Evolutionary conservation across 78 protist genomes (phyloP), one percentile per base, ranked within the genome.

Genomic region (Guillardia theta): DNA sequence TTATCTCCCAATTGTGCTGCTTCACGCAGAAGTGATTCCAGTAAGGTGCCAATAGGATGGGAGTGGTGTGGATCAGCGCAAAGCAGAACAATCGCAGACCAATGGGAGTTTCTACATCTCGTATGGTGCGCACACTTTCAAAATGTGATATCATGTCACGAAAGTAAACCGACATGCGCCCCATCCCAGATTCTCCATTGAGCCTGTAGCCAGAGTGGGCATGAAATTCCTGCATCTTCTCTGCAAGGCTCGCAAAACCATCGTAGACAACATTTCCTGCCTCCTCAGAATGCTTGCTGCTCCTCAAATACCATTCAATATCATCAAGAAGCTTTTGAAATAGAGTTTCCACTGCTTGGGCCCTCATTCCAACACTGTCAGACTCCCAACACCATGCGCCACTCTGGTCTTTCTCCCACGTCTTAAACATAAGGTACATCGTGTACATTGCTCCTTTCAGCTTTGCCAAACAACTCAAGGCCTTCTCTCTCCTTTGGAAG

Each of bases 71-170:
- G 48, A 78, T 78, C 43, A 78, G 90, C 3, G 90, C 90, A 19
- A 78, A 78, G 90, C 90, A 78, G 90, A 78, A 78, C 43, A 78
- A 48, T 27, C 90, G 90, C 53, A 78, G 90, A 1, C 90, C 90
- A 24, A n/a, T 70, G 41, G 90, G 90, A 45, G 48, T 78, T 30
- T 78, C 50, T 4, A 22, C 44, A 19, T 78, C 90, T 5, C 45
- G 90, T 22, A 78, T 43, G 24, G 90, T 50, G 24, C 90, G 90
- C 45, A 78, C 90, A 21, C 33, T 50, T n/a, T 78, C 90, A 19
- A 78, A 78, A 30, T 43, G 18, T 8, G 8, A 12, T 27, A 78
- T 37, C 90, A 78, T 18, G 6, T 78, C 90, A 24, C 48, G 45
- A 5, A 5, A 27, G 50, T 21, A 78, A 43, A 18, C 48, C 50